A percentile compares a stretch with the other conserved stretches of the same genome.
phyloP scores from a whole-genome alignment of 139 green algal genomes.

The Picochlorum sp. region DNA sequence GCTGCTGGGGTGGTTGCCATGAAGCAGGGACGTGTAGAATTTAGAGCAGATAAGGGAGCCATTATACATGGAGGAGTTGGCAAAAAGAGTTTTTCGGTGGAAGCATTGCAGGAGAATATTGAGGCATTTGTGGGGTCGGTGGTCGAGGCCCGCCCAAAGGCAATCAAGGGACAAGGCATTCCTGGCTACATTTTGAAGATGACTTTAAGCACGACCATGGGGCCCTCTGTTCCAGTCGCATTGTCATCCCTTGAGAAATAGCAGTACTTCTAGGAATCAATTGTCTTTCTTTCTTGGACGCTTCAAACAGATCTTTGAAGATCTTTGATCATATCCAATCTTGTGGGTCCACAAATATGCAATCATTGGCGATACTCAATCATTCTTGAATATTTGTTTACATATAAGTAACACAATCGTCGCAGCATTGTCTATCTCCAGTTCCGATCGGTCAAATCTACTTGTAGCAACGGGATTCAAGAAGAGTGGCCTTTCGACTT shows the following conservation, averaged over 20 bases:
- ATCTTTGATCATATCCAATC: too few species aligned
- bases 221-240: conserved; percentile 39
- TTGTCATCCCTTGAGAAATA: conserved; percentile 12
- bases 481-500: too few species aligned
- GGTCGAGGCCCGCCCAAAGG: conserved; percentile 48
- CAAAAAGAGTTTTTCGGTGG: conserved; percentile 35
- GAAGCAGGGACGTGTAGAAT: conserved; percentile 72
- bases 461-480: too few species aligned
- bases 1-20: conserved; percentile 50
- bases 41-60: conserved; percentile 60
- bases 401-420: too few species aligned
- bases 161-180: conserved; percentile 45
- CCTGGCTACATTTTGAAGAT: conserved; percentile 35
- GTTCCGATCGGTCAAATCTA: too few species aligned
- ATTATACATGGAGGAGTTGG: conserved; percentile 71
- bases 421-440: too few species aligned
- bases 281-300: too few species aligned
- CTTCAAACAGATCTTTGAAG: too few species aligned
- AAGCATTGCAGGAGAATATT: conserved; percentile 47
- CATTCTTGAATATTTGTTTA: too few species aligned
- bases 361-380: too few species aligned
- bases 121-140: conserved; percentile 40
- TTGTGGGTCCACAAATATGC: too few species aligned
- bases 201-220: conserved; percentile 50
- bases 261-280: too few species aligned